phyloP scores from a whole-genome alignment of 1,139 yeast genomes.

The Hemisphaericaspora lyxosophila region DNA sequence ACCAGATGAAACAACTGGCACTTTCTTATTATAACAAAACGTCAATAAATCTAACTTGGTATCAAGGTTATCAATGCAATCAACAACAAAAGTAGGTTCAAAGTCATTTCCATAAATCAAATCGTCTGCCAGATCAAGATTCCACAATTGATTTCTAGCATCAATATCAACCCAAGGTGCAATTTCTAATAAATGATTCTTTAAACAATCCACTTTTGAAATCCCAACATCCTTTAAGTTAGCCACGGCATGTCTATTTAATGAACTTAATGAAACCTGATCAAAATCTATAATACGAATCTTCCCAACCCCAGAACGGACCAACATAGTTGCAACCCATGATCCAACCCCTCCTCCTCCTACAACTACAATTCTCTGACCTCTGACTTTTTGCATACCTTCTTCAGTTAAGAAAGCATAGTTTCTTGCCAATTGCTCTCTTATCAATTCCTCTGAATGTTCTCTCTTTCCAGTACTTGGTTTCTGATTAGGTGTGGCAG shows the following conservation, averaged over 20 bases:
- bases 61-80: conserved; percentile 93
- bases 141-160: conserved; percentile 76
- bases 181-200: conserved; percentile 58
- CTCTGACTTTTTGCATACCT: conserved; percentile 74
- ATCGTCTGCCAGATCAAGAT: conserved; percentile 58
- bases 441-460: conserved; percentile 72
- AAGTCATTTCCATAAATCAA: conserved; percentile 55
- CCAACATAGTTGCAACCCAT: conserved; percentile 91
- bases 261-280: conserved; percentile 87
- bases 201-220: conserved; percentile 80
- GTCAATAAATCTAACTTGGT: conserved; percentile 87
- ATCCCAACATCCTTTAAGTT: conserved; percentile 84
- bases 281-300: conserved; percentile 88
- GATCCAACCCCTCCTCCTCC: conserved; percentile 99
- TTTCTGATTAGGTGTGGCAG: not conserved
- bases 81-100: conserved; percentile 73
- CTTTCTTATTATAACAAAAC: conserved; percentile 58
- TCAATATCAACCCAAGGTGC: conserved; percentile 94
- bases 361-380: conserved; percentile 80
- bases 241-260: conserved; percentile 94
- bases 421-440: conserved; percentile 91
- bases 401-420: conserved; percentile 86
- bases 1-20: conserved; percentile 81
- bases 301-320: conserved; percentile 82
- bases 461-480: conserved; percentile 9